A percentile compares a stretch with the other conserved stretches of the same genome.
phyloP scores from a whole-genome alignment of 306 rosid species.

The Cucurbita pepo region DNA sequence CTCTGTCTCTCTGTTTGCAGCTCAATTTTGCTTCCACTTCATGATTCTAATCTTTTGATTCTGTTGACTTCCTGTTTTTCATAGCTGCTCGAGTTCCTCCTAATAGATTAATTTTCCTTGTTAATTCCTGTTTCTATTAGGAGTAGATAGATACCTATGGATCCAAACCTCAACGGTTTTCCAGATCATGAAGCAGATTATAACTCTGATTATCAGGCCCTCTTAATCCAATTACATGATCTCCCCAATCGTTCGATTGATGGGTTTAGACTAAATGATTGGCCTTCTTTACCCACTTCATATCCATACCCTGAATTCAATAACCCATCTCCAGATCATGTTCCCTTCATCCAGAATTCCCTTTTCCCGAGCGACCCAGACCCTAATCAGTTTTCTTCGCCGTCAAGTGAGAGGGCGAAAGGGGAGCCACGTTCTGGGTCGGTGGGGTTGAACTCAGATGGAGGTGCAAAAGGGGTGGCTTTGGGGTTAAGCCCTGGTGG shows the following conservation, averaged over 20 bases:
- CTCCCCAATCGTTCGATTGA: background rate
- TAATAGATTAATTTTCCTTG: background rate
- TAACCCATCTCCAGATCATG: background rate
- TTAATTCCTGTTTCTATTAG: background rate
- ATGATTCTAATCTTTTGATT: background rate
- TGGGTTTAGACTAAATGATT: background rate
- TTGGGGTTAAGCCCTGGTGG: slow-evolving; percentile 1
- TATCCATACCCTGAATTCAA: background rate
- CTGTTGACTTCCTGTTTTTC: background rate
- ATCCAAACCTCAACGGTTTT: background rate
- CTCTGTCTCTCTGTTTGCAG: background rate
- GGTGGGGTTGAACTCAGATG: background rate
- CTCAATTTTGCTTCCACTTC: background rate
- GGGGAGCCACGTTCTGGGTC: background rate
- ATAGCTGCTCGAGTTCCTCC: background rate
- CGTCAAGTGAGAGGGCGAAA: background rate
- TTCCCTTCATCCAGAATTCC: background rate
- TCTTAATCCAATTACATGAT: background rate
- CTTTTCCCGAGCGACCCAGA: background rate
- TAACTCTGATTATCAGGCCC: background rate
- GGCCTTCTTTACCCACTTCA: slow-evolving; percentile 3
- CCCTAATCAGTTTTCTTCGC: background rate
- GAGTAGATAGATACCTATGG: background rate
- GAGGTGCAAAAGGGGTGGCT: background rate
- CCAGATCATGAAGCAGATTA: background rate